Evolutionary conservation across 83 land plant genomes (phyloP).

Genomic region (Thuja plicata): DNA sequence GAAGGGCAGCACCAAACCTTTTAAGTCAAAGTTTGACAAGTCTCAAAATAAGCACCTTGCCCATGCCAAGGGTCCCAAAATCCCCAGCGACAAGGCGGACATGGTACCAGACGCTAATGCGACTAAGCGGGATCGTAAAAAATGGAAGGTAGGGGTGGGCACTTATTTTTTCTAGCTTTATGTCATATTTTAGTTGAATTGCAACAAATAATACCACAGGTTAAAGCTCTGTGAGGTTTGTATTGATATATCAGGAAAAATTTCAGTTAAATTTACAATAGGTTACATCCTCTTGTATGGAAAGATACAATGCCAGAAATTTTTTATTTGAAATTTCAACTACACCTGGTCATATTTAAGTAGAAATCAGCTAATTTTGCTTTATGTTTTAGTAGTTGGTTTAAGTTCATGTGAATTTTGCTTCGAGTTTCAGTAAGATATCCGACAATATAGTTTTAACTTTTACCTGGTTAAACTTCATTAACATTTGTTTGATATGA

Average conservation of each 20-base stretch:
- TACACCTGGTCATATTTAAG: background rate
- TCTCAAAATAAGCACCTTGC: background rate
- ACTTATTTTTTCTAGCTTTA: no score
- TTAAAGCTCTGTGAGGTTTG: background rate
- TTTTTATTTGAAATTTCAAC: no score
- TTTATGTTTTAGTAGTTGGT: background rate
- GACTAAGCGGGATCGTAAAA: background rate
- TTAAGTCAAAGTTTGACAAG: background rate
- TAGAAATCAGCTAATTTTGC: background rate
- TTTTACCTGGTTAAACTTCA: background rate
- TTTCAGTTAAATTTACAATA: background rate
- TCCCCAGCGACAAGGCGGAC: background rate
- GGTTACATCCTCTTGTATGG: background rate
- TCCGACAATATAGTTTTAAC: background rate
- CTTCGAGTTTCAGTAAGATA: background rate
- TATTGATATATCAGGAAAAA: background rate
- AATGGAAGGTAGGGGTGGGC: conserved; percentile 6
- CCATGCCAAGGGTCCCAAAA: background rate
- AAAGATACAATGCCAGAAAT: background rate
- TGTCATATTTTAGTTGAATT: background rate
- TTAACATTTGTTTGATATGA: background rate
- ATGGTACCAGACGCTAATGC: background rate
- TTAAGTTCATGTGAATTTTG: background rate
- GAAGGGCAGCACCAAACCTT: background rate
- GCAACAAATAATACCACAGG: background rate